Base-by-base conservation (phyloP, 352 stramenopile genomes). In the Halophytophthora polymorphica region DNA sequence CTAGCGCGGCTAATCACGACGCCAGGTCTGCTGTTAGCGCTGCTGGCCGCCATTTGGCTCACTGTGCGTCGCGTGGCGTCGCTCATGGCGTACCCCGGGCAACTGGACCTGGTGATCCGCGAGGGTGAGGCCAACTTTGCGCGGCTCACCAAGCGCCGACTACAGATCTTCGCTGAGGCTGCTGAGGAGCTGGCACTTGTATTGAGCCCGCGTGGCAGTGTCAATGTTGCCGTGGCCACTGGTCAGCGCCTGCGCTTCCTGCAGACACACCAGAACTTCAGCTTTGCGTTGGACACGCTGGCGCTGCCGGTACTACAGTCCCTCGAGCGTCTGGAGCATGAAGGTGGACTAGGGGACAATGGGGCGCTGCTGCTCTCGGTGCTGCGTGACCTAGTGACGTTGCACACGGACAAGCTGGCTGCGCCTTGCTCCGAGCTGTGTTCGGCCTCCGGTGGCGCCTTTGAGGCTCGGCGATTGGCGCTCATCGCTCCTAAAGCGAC, bases 111-210 rank as follows among this genome's bases (percentile, higher is more conserved):
- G 28, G 82, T 95, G 29, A 84, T 87, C 37, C 73, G 84, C 43
- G 84, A 95, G 47, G 82, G 82, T 0, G 84, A 95, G 55, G 66
- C 67, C 54, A 92, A 73, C 41, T 95, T 91, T 22, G 76, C 80
- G 39, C 66, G 78, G 7, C 61, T 93, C 38, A 81, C 69, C 4
- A 87, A 87, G 59, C 76, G 77, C 5, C 74, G 81, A 7, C 53
- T 95, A 6, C 71, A 79, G 18, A 82, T 92, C 59, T 79, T 86
- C 37, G 52, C 82, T 7, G 81, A 90, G 35, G 66, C 78, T 18
- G 67, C 68, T 15, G 57, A 71, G 18, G 78, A 91, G 34, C 63
- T 93, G 14, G 64, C 65, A 0, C 45, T 38, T 2, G 62, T 80
- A 19, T 53, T 89, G 21, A 61, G 82, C 31, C 43, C 51, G 1